Base-by-base conservation (phyloP, 164 flowering plant genomes). In the Aristolochia contorta region DNA sequence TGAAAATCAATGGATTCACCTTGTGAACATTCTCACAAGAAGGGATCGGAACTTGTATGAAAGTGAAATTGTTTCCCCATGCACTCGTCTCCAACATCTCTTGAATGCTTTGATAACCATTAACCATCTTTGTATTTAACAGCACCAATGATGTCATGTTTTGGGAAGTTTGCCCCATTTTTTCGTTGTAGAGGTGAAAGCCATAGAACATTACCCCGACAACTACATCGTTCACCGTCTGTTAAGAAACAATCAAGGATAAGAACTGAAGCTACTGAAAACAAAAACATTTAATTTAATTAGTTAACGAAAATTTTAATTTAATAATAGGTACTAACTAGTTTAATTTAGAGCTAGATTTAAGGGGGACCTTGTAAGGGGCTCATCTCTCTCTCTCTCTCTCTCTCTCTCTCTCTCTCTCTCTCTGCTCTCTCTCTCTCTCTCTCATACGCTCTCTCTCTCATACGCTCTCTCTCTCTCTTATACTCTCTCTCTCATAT, bases 221-320 rank as follows among this genome's bases (percentile, higher is more conserved):
- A 3, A 80, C 60, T 0, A 82, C 83, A 46, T 83, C 88, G 33
- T 86, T 86, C 30, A 83, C 57, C 0, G 88, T 80, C 88, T 84
- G 74, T 24, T 27, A n/a, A 30, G n/a, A 14, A 25, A 15, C 30
- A 27, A 27, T 27, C 5, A 4, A 19, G 54, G 16, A 8, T 27
- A 27, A 27, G 5, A n/a, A n/a, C n/a, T n/a, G n/a, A 27, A 27
- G 30, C 30, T 27, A 27, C 5, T n/a, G n/a, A n/a, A n/a, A n/a
- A n/a, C n/a, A n/a, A n/a, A n/a, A n/a, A n/a, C n/a, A n/a, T n/a
- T n/a, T n/a, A n/a, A n/a, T n/a, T n/a, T n/a, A n/a, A n/a, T n/a
- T n/a, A n/a, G n/a, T n/a, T n/a, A n/a, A n/a, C n/a, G n/a, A n/a
- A n/a, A n/a, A n/a, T n/a, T n/a, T n/a, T n/a, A n/a, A n/a, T n/a